Evolutionary conservation across 805 yeast species (phyloP), one percentile per base, ranked within the genome.

Genomic region (Hanseniaspora lachancei): DNA sequence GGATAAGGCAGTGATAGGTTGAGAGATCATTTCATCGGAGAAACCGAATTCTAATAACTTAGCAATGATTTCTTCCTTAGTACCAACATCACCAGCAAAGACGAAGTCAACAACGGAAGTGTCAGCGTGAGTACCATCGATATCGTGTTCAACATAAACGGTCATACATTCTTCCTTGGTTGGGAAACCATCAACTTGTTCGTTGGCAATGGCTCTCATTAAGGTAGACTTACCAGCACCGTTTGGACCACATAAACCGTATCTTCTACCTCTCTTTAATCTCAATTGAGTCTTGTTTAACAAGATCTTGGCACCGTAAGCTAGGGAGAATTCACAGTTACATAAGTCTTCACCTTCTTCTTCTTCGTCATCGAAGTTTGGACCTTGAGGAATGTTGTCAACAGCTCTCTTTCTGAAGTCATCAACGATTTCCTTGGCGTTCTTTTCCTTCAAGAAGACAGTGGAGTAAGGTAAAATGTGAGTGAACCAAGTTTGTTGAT

Each of bases 261-360:
- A 93, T 80, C 98, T 87, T 80, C 97, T 89, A 78, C 86, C 93
- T 81, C 96, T 84, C 89, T 88, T 89, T 73, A 93, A 85, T 79
- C 98, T 89, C 74, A 93, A 83, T 80, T 91, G 97, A 66, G 98
- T 93, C 78, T 93, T 91, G 91, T 93, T 93, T 77, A 93, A 88
- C 79, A 93, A 82, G 81, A 93, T 93, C 87, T 93, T 93, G 71
- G 98, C 98, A 91, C 98, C 99, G 77, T 93, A 93, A 75, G 99
- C 99, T 70, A 93, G 82, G 60, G 98, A 93, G 89, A 93, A 93
- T 84, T 93, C 98, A 86, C 97, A 91, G 95, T 93, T 93, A 84
- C 98, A 93, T 72, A 93, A 81, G 73, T 93, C 97, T 80, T 93
- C 97, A 79, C 97, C 98, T 72, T 93, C 97, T 72, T 89, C 97